Evolutionary conservation across 768 basidiomycete species (phyloP).

Genomic region (Boletus pseudopeckii): DNA sequence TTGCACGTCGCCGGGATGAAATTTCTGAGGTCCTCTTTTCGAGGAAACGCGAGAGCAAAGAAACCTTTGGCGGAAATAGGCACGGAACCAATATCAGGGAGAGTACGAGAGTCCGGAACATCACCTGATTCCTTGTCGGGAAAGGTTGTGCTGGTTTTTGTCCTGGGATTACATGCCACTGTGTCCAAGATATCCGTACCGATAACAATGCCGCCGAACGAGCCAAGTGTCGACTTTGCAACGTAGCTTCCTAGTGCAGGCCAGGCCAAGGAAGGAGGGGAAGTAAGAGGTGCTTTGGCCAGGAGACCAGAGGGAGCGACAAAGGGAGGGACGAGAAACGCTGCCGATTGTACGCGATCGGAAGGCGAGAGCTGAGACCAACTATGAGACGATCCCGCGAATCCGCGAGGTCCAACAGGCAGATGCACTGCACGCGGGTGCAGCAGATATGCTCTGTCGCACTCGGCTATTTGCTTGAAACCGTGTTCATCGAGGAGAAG

Average conservation of each 20-base stretch:
- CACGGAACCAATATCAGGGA: not conserved
- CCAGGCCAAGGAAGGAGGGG: constrained; percentile 24
- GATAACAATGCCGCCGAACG: constrained; percentile 40
- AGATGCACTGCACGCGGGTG: constrained; percentile 35
- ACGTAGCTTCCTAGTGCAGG: constrained; percentile 21
- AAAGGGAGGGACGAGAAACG: constrained; percentile 62
- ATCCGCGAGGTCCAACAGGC: constrained; percentile 43
- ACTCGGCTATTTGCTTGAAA: constrained; percentile 33
- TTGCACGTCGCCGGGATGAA: constrained; percentile 37
- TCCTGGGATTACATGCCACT: not conserved
- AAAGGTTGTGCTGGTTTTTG: not conserved
- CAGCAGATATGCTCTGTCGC: constrained; percentile 39
- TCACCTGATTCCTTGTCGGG: not conserved
- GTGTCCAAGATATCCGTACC: constrained; percentile 7
- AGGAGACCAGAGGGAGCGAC: constrained; percentile 38
- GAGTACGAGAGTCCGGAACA: not conserved
- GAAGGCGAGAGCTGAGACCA: constrained; percentile 34
- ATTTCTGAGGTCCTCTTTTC: constrained; percentile 30
- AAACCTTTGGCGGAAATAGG: constrained; percentile 15
- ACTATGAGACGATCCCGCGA: constrained; percentile 22
- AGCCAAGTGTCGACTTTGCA: constrained; percentile 28
- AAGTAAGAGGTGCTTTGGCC: constrained; percentile 13
- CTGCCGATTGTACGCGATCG: constrained; percentile 36
- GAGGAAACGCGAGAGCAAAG: constrained; percentile 37
- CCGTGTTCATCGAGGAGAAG: constrained; percentile 51